Conservation (phyloP, 2,329 filamentous ascomycete genomes). For the Diaporthe destruens region DNA sequence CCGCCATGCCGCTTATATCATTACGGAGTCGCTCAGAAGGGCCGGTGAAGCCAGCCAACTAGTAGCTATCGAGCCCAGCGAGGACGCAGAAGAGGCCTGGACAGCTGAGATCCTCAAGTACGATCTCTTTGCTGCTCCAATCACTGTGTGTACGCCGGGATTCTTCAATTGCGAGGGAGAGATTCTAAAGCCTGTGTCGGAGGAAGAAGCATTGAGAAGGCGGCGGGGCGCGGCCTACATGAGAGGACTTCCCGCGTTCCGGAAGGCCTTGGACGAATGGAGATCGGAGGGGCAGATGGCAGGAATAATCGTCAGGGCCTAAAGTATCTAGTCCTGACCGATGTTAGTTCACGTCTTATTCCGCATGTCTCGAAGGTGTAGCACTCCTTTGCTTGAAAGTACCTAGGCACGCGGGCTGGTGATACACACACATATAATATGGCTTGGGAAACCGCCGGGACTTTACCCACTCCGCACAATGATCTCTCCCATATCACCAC, state of each 20-base stretch:
- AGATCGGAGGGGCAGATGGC: slow-evolving; percentile 9
- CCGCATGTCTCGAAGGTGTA: too few species aligned
- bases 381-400: neutral
- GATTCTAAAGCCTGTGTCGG: slow-evolving; percentile 13
- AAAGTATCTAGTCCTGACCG: slow-evolving; percentile 48
- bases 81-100: slow-evolving; percentile 39
- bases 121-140: slow-evolving; percentile 11
- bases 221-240: neutral
- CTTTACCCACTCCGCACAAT: neutral
- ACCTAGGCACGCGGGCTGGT: neutral
- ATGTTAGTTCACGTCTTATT: slow-evolving; percentile 45
- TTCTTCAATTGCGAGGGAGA: slow-evolving; percentile 41
- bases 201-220: slow-evolving; percentile 14
- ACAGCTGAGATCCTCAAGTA: slow-evolving; percentile 31
- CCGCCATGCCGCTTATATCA: slow-evolving; percentile 41
- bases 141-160: slow-evolving; percentile 40
- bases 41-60: slow-evolving; percentile 7
- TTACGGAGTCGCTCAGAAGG: slow-evolving; percentile 22
- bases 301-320: neutral
- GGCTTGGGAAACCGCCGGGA: too few species aligned
- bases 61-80: slow-evolving; percentile 36
- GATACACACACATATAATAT: neutral
- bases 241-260: slow-evolving; percentile 22
- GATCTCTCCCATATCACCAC: neutral
- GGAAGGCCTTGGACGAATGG: slow-evolving; percentile 8